Base-by-base conservation (phyloP, 1,139 yeast species). In the Yamadazyma friedrichii region DNA sequence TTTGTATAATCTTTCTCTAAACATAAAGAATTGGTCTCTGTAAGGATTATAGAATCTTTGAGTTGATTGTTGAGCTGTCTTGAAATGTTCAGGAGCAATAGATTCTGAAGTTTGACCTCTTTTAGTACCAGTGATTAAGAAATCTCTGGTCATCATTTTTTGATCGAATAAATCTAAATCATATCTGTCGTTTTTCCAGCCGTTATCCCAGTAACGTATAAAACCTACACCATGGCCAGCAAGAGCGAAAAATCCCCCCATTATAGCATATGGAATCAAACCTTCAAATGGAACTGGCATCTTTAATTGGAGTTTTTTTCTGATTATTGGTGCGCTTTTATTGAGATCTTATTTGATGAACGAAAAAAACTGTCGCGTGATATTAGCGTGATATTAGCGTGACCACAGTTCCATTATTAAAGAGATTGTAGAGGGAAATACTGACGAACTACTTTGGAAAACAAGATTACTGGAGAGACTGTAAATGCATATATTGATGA, bases 101-200 rank as follows among this genome's bases (percentile, higher is more conserved):
- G 91, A 76, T 41, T 75, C 78, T 49, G 79, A 81, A 39, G 76
- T 64, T 60, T 86, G 94, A 20, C 84, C 91, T 57, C 95, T 74
- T 54, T 67, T 71, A 35, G 74, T 73, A 17, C 95, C 95, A 9
- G 95, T 87, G 54, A 87, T 67, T 51, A 89, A 72, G 58, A 78
- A 73, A 61, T 87, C 95, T 57, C 95, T 74, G 52, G 81, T 84
- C 67, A 79, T 70, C 78, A 81, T 71, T 64, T 70, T 68, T 40
- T 61, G 57, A 59, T 72, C 78, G 65, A 73, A 72, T 15, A 52
- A 58, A 53, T 72, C 78, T 53, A 72, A 65, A 54, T 70, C 67
- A 49, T 58, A 72, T 53, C 78, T 59, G 58, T 72, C 77, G 41
- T 70, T 69, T 51, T 72, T 72, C 76, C 76, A 72, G 16, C 78